Percentiles rank a stretch among this genome's conserved stretches.
Conservation (phyloP, 768 basidiomycete genomes). For the Lentinula detonsa region DNA sequence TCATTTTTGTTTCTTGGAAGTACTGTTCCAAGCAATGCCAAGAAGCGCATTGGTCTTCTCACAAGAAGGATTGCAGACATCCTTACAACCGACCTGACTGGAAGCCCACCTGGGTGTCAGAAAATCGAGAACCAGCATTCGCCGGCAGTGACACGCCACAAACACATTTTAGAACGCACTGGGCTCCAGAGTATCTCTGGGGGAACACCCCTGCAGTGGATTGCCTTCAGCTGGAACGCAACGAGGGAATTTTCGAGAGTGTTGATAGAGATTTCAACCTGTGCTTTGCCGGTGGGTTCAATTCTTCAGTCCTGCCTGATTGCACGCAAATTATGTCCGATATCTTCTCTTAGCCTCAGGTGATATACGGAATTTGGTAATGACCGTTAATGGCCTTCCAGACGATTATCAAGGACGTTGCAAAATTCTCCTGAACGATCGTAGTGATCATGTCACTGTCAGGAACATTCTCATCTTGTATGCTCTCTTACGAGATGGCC, state of each 20-base stretch:
- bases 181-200: conserved; percentile 17
- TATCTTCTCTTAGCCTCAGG: conserved; percentile 34
- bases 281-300: conserved; percentile 18
- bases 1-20: neutral
- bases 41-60: conserved; percentile 29
- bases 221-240: conserved; percentile 20
- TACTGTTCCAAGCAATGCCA: conserved; percentile 47
- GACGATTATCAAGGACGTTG: conserved; percentile 31
- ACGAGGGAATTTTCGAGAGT: conserved; percentile 16
- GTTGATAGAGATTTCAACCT: conserved; percentile 16
- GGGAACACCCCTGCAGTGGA: conserved; percentile 26
- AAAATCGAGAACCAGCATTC: conserved; percentile 16
- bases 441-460: conserved; percentile 18
- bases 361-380: conserved; percentile 38
- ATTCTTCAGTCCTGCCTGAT: neutral
- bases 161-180: neutral
- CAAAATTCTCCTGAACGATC: conserved; percentile 37
- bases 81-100: conserved; percentile 15
- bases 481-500: conserved; percentile 29
- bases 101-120: conserved; percentile 16
- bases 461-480: conserved; percentile 38
- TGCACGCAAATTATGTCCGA: neutral
- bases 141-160: conserved; percentile 1
- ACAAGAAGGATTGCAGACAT: conserved; percentile 29
- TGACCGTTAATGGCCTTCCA: conserved; percentile 37